These are phyloP conservation scores for Penicillium salamii DNA, from an alignment of 495 filamentous ascomycete species.

Conservation along the genomic window DNA sequence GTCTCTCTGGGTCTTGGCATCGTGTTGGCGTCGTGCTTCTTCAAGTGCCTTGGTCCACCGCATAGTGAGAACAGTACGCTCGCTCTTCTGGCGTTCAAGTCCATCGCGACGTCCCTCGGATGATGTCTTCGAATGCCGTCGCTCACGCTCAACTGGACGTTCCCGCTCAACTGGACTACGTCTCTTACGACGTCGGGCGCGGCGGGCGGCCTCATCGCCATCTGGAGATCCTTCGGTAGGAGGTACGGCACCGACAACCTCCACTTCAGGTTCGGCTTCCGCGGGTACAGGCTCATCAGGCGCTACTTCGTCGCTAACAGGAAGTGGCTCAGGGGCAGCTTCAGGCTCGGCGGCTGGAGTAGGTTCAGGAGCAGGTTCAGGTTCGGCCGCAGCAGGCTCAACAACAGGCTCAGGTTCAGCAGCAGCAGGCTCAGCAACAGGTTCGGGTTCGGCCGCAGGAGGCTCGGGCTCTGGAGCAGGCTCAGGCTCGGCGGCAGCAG, in stretches of 20 bases:
- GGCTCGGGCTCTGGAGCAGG: not conserved
- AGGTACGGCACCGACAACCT: slow-evolving; percentile 3
- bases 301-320: slow-evolving; percentile 12
- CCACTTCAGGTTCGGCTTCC: slow-evolving; percentile 2
- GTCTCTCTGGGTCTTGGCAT: slow-evolving; percentile 27
- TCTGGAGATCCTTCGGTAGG: slow-evolving; percentile 8
- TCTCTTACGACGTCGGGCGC: slow-evolving; percentile 30
- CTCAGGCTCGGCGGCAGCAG: not conserved
- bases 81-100: slow-evolving; percentile 35
- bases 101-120: slow-evolving; percentile 34
- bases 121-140: slow-evolving; percentile 35
- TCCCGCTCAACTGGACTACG: slow-evolving; percentile 28
- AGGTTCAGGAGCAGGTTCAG: slow-evolving; percentile 10
- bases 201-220: slow-evolving; percentile 12
- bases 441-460: not conserved
- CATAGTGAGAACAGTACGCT: slow-evolving; percentile 33
- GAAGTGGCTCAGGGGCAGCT: not conserved
- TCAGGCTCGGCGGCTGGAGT: slow-evolving; percentile 12
- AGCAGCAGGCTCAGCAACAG: not conserved
- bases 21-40: slow-evolving; percentile 38
- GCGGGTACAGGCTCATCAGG: slow-evolving; percentile 6
- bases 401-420: slow-evolving; percentile 1
- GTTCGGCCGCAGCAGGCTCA: slow-evolving; percentile 3
- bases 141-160: slow-evolving; percentile 29
- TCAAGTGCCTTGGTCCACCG: slow-evolving; percentile 42